These are phyloP conservation scores for Lophiostoma macrostomum DNA, from an alignment of 495 filamentous ascomycete genomes.

Conservation along the genomic window DNA sequence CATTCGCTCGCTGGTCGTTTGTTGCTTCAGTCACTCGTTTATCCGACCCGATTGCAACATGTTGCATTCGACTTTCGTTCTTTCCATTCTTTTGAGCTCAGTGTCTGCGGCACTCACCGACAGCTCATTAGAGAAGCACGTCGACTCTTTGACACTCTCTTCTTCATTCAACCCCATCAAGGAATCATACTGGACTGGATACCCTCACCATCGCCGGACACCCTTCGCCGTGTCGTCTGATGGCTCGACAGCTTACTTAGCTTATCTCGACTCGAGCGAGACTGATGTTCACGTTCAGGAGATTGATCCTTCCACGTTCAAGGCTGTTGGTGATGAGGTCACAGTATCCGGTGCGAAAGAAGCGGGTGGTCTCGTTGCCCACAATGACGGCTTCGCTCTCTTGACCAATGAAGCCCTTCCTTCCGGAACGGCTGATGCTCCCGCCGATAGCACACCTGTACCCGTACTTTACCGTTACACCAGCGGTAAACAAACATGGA, in stretches of 20 bases:
- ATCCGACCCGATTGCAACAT: conserved; percentile 16
- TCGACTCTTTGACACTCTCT: conserved; percentile 46
- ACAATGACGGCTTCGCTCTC: conserved; percentile 56
- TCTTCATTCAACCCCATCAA: conserved; percentile 50
- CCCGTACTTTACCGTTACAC: conserved; percentile 50
- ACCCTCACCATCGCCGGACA: conserved; percentile 53
- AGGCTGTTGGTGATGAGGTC: conserved; percentile 46
- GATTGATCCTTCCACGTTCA: conserved; percentile 47
- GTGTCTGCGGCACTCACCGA: conserved; percentile 13
- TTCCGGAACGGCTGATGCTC: conserved; percentile 44
- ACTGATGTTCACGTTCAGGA: conserved; percentile 51
- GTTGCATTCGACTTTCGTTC: conserved; percentile 14
- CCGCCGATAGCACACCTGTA: conserved; percentile 37
- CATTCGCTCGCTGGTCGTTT: conserved; percentile 2
- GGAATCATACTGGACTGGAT: conserved; percentile 52
- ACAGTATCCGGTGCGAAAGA: conserved; percentile 49
- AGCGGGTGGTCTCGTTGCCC: conserved; percentile 55
- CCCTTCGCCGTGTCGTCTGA: conserved; percentile 53
- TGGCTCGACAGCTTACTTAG: conserved; percentile 52
- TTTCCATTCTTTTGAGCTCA: conserved; percentile 2
- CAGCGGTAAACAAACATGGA: conserved; percentile 49
- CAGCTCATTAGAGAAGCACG: conserved; percentile 41
- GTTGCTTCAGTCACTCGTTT: conserved; percentile 11
- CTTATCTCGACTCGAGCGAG: conserved; percentile 50
- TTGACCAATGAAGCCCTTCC: conserved; percentile 43